These are phyloP conservation scores for Wilcoxina mikolae DNA, from an alignment of 495 filamentous ascomycete genomes.

Conservation along the genomic window DNA sequence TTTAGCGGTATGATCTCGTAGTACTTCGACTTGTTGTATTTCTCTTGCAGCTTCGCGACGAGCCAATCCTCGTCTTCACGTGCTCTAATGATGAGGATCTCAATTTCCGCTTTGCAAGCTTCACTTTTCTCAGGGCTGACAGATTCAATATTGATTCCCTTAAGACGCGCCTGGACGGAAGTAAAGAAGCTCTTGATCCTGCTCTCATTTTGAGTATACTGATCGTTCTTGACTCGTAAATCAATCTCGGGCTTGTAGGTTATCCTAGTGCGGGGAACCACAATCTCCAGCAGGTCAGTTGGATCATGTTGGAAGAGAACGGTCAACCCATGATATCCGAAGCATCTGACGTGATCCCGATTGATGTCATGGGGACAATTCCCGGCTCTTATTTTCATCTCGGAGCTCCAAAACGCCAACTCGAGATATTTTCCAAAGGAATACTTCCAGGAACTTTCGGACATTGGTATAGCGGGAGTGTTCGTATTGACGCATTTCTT, in stretches of 20 bases:
- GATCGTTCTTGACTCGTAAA: constrained; percentile 78
- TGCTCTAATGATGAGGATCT: constrained; percentile 54
- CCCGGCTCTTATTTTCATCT: constrained; percentile 60
- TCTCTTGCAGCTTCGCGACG: constrained; percentile 63
- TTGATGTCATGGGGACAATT: constrained; percentile 91
- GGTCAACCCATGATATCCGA: constrained; percentile 73
- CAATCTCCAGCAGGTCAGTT: constrained; percentile 85
- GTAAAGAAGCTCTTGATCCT: constrained; percentile 70
- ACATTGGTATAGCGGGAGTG: constrained; percentile 85
- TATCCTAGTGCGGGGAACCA: constrained; percentile 74
- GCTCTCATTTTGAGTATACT: constrained; percentile 62
- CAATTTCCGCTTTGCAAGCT: constrained; percentile 65
- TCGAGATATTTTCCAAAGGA: constrained; percentile 97
- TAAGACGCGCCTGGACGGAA: constrained; percentile 69
- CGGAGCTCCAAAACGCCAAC: constrained; percentile 85
- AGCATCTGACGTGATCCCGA: constrained; percentile 79
- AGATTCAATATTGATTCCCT: constrained; percentile 77
- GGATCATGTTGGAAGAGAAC: constrained; percentile 82
- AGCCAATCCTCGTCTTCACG: constrained; percentile 64
- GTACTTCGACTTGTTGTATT: constrained; percentile 83
- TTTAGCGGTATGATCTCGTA: constrained; percentile 94
- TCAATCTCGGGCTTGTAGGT: constrained; percentile 98
- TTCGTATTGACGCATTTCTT: constrained; percentile 64
- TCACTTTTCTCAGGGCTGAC: constrained; percentile 75
- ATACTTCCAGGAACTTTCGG: constrained; percentile 91